Evolutionary conservation across 2,329 filamentous ascomycete genomes (phyloP), one percentile per base, ranked within the genome.

Genomic region (Pseudogymnoascus pannorum): DNA sequence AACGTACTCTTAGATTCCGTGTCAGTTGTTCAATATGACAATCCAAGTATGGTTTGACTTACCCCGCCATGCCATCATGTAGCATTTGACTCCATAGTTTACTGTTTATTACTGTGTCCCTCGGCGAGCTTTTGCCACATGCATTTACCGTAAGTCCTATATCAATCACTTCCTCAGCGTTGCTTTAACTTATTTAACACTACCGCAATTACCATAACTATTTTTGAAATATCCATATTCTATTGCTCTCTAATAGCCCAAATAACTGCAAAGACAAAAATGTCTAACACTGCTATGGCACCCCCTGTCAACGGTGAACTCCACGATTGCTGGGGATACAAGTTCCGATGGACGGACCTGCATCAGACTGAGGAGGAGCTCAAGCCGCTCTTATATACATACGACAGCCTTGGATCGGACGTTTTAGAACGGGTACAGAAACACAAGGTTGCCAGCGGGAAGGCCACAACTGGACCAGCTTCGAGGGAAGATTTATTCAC

Each of bases 371-470:
- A 77, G 5, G 80, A 86, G 60, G 76, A 90, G 68, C 75, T 87
- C 38, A 73, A 81, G 60, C 82, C 81, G 2, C 70, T 88, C 65
- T 86, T 85, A 58, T 80, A 83, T 62, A 81, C 82, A 1, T 92
- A 89, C 69, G 90, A 93, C 72, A 78, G 77, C 6, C 75, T 91
- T 1, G 88, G 80, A 31, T 84, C 89, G 65, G 80, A 88, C 62
- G 87, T 85, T 62, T 75, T 91, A 14, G 78, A 86, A 62, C 77
- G 79, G 5, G 72, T 92, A 16, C 66, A 31, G 64, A 66, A 26
- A 68, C 67, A 58, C 60, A 59, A 62, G 65, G 69, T 22, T 71
- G 72, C 33, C 71, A 70, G 61, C 68, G 69, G 58, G 67, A 77
- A 63, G 75, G 75, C 63, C 71, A 75, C 59, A 71, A 69, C 57